Conservation (phyloP, 2,329 filamentous ascomycete species). For the Aspergillus brunneoviolaceus region DNA sequence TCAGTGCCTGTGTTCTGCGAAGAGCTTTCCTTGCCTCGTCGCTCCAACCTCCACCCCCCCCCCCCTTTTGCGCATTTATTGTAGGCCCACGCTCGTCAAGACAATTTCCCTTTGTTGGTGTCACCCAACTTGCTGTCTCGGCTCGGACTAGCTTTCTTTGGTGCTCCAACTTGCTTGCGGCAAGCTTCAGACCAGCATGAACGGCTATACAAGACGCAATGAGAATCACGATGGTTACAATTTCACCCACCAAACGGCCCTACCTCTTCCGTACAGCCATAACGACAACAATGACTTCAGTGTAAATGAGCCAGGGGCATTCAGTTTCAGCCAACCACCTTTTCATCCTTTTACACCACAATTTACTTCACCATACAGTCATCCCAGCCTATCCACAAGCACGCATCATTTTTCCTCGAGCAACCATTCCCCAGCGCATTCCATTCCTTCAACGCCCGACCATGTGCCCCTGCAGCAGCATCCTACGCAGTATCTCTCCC, state of each 20-base stretch:
- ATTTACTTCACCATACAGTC: conserved; percentile 37
- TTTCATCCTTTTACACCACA: conserved; percentile 40
- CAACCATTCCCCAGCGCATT: conserved; percentile 34
- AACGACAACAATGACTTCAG: conserved; percentile 32
- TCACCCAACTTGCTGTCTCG: not conserved
- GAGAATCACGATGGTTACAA: conserved; percentile 37
- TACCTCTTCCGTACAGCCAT: conserved; percentile 34
- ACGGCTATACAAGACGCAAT: conserved; percentile 40
- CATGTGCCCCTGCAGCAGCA: conserved; percentile 36
- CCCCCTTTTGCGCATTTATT: not conserved
- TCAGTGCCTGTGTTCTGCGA: not conserved
- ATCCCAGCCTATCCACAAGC: conserved; percentile 31
- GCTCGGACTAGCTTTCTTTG: not conserved
- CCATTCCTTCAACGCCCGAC: conserved; percentile 34
- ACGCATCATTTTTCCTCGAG: conserved; percentile 28
- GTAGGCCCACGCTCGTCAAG: not conserved
- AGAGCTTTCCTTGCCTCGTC: not conserved
- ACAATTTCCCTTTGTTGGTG: not conserved
- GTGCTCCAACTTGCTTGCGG: not conserved
- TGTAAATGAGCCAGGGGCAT: conserved; percentile 29
- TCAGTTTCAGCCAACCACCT: conserved; percentile 34
- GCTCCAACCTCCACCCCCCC: too few relatives aligned
- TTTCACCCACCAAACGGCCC: conserved; percentile 34
- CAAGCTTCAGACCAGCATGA: conserved; percentile 29
- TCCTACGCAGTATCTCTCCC: conserved; percentile 32